These are phyloP conservation scores for Salix koriyanagi DNA, from an alignment of 345 rosid species.

Conservation along the genomic window DNA sequence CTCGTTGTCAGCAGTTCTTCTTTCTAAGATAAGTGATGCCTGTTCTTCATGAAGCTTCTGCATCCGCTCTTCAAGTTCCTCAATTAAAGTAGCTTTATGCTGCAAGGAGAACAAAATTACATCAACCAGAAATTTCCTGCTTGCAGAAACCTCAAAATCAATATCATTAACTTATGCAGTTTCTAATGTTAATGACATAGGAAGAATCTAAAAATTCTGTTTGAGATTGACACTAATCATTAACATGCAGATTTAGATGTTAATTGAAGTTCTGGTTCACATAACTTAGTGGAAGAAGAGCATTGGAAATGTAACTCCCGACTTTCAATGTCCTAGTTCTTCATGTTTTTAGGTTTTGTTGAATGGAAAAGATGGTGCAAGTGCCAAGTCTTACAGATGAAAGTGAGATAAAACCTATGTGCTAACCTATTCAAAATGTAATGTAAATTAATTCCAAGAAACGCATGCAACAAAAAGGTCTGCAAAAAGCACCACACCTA, in stretches of 20 bases:
- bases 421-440: background rate
- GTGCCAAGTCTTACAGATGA: background rate
- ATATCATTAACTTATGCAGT: background rate
- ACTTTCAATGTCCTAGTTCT: background rate
- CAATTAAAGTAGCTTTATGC: conserved; percentile 83
- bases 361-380: background rate
- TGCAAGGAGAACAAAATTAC: conserved; percentile 24
- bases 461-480: background rate
- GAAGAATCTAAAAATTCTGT: too few relatives aligned
- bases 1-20: conserved; percentile 73
- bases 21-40: conserved; percentile 62
- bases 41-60: conserved; percentile 74
- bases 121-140: background rate
- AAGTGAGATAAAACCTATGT: background rate
- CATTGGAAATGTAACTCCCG: background rate
- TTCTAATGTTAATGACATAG: background rate
- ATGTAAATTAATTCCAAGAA: background rate
- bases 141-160: background rate
- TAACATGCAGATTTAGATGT: background rate
- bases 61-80: conserved; percentile 85
- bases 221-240: background rate
- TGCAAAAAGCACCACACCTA: background rate
- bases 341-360: background rate
- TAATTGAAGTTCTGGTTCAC: background rate
- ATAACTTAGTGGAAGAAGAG: background rate